These are phyloP conservation scores for Rhodotorula taiwanensis DNA, from an alignment of 768 basidiomycete genomes.

Conservation along the genomic window DNA sequence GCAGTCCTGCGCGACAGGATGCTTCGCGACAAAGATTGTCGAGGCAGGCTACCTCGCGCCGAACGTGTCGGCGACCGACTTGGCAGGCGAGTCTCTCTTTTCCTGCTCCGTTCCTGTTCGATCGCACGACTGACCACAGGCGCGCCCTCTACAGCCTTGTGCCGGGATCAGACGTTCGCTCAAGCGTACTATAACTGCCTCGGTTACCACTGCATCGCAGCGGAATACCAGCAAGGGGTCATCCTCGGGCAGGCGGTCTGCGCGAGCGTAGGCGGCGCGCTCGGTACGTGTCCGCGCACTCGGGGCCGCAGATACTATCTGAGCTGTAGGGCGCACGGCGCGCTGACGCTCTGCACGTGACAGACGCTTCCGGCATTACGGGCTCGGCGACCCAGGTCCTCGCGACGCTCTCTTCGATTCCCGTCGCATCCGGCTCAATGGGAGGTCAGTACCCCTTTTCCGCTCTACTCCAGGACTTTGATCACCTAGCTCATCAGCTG, in stretches of 20 bases:
- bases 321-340: no score
- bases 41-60: conserved; percentile 16
- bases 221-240: conserved; percentile 8
- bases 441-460: not conserved
- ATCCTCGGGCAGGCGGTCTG: conserved; percentile 20
- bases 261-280: conserved; percentile 6
- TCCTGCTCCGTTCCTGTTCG: not conserved
- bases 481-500: not conserved
- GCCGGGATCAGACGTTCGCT: conserved; percentile 1
- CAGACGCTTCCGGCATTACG: conserved; percentile 10
- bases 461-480: not conserved
- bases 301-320: no score
- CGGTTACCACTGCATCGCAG: not conserved
- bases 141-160: not conserved
- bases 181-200: conserved; percentile 24
- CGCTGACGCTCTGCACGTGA: no score
- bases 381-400: conserved; percentile 4
- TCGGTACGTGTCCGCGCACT: not conserved
- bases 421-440: not conserved
- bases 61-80: not conserved
- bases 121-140: not conserved
- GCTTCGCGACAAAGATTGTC: conserved; percentile 20
- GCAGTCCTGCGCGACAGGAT: conserved; percentile 13
- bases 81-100: conserved; percentile 2
- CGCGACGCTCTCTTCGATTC: not conserved